phyloP scores from a whole-genome alignment of 352 stramenopile genomes.

The Phytophthora sojae region DNA sequence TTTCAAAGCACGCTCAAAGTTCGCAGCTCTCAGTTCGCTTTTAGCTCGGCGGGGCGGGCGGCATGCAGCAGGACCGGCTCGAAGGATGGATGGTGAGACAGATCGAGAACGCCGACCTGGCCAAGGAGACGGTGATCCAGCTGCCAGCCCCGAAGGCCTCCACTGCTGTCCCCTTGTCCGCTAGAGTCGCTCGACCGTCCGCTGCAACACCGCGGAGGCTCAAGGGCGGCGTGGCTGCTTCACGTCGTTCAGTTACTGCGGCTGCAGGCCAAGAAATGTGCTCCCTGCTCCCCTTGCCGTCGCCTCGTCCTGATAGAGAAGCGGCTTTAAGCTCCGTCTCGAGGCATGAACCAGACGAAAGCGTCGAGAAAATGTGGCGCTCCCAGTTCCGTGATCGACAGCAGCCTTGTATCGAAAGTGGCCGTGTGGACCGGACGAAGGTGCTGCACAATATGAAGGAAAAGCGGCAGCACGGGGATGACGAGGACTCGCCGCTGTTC shows the following conservation, averaged over 20 bases:
- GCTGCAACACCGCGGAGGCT: slow-evolving; percentile 13
- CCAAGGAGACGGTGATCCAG: slow-evolving; percentile 73
- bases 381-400: slow-evolving; percentile 50
- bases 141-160: slow-evolving; percentile 38
- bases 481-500: slow-evolving; percentile 46
- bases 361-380: slow-evolving; percentile 57
- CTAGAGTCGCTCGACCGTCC: slow-evolving; percentile 4
- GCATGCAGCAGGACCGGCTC: slow-evolving; percentile 73
- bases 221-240: slow-evolving; percentile 14
- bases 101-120: slow-evolving; percentile 71
- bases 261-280: slow-evolving; percentile 30
- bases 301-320: slow-evolving; percentile 17
- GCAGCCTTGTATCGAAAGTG: slow-evolving; percentile 43
- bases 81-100: slow-evolving; percentile 84
- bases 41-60: slow-evolving; percentile 1
- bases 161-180: neutral
- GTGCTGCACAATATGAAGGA: slow-evolving; percentile 48
- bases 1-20: slow-evolving; percentile 6
- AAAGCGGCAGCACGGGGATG: slow-evolving; percentile 4
- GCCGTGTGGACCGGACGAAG: slow-evolving; percentile 59
- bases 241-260: slow-evolving; percentile 17
- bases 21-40: slow-evolving; percentile 4
- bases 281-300: slow-evolving; percentile 9
- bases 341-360: slow-evolving; percentile 30
- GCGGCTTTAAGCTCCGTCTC: slow-evolving; percentile 4